phyloP scores from a whole-genome alignment of 2,329 filamentous ascomycete species.

The Diaporthe nobilis region DNA sequence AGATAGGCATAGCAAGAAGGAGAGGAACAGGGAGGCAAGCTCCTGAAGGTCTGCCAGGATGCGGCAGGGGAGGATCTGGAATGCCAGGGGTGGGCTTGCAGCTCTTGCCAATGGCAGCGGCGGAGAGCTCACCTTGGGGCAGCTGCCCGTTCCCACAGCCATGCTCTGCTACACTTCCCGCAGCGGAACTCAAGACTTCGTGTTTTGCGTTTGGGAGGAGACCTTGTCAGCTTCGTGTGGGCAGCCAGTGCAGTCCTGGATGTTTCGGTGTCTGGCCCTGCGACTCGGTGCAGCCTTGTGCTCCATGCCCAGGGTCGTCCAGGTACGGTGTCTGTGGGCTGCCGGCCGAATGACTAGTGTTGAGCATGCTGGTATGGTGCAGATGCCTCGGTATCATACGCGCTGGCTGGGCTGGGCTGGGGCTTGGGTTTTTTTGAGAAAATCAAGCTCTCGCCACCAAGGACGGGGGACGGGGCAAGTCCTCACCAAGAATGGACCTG shows the following conservation, averaged over 20 bases:
- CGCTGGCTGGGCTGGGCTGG: constrained; percentile 3
- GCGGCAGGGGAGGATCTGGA: constrained; percentile 12
- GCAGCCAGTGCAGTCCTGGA: neutral
- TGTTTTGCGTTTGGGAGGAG: constrained; percentile 31
- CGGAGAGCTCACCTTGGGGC: constrained; percentile 9
- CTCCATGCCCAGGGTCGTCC: neutral
- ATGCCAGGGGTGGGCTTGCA: constrained; percentile 28
- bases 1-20: neutral
- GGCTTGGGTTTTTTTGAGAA: neutral
- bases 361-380: constrained; percentile 19
- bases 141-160: constrained; percentile 19
- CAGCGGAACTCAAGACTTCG: constrained; percentile 16
- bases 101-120: constrained; percentile 24
- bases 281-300: neutral
- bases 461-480: neutral
- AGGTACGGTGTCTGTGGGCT: constrained; percentile 2
- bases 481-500: constrained; percentile 9
- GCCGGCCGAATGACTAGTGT: constrained; percentile 27
- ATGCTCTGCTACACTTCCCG: constrained; percentile 27
- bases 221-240: constrained; percentile 18
- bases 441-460: constrained; percentile 33
- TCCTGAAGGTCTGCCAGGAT: constrained; percentile 13
- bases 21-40: constrained; percentile 28
- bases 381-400: constrained; percentile 32
- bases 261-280: constrained; percentile 2